Percentiles rank a stretch among this genome's conserved stretches.
Evolutionary conservation across 306 rosid species (phyloP).

Genomic region (Pachyrhizus erosus): DNA sequence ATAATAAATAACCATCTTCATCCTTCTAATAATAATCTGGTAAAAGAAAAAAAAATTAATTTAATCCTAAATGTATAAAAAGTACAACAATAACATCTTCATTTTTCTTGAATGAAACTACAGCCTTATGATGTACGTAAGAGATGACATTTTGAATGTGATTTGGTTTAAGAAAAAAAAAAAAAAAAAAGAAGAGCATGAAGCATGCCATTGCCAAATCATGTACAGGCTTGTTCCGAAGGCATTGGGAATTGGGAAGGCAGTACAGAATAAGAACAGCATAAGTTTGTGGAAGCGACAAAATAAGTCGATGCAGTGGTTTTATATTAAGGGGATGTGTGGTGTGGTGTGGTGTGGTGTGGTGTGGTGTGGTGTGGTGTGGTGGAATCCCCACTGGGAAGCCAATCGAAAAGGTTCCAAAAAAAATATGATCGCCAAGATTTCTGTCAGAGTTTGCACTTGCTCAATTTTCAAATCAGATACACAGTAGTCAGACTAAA

Average conservation of each 20-base stretch:
- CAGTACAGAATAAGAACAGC: not conserved
- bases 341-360: conserved; percentile 55
- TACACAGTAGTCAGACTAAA: not conserved
- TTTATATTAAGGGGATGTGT: conserved; percentile 33
- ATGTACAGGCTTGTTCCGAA: not conserved
- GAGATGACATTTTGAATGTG: no score
- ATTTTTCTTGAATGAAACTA: no score
- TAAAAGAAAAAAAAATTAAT: no score
- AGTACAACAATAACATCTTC: no score
- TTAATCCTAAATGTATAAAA: no score
- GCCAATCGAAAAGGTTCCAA: conserved; percentile 49
- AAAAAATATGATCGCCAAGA: conserved; percentile 49
- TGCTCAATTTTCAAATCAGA: not conserved
- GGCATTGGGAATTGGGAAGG: conserved; percentile 4
- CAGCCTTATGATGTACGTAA: no score
- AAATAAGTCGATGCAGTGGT: conserved; percentile 30
- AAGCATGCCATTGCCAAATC: not conserved
- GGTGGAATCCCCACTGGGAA: conserved; percentile 63
- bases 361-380: conserved; percentile 50
- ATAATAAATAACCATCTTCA: no score
- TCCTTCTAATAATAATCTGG: no score
- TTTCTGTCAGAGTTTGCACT: conserved; percentile 48
- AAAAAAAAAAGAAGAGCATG: no score
- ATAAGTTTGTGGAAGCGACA: not conserved
- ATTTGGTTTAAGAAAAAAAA: no score